Evolutionary conservation across 2,329 filamentous ascomycete genomes (phyloP), one percentile per base, ranked within the genome.

Genomic region (Stagonosporopsis cucurbitacearum): DNA sequence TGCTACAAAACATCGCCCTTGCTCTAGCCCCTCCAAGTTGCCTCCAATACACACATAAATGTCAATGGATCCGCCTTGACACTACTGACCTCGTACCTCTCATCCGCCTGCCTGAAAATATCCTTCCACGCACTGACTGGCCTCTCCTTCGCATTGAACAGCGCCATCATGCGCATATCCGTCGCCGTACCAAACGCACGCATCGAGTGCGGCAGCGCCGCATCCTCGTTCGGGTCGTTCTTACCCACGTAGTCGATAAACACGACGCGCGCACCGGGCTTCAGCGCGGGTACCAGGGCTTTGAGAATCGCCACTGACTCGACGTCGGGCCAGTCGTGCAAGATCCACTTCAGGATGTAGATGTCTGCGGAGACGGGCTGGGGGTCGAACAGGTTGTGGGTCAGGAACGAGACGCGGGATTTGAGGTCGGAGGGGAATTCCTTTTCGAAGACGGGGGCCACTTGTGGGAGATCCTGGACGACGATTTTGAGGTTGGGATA

Each of bases 321-420:
- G 83, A 79, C 78, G 13, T 84, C 84, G 0, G 84, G 81, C 75
- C 85, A 85, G 72, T 88, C 86, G 67, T 88, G 84, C 7, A 88
- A 71, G 58, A 88, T 86, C 78, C 81, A 82, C 43, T 84, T 81
- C 70, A 86, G 81, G 62, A 83, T 62, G 72, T 86, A 88, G 17
- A 86, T 66, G 50, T 71, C 69, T n/a, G 70, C 86, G 43, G 80
- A 74, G 13, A 83, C 76, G 0, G 80, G 78, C 68, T 88, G 85
- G 46, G 81, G 78, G 6, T 77, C 76, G 67, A 87, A 86, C 66
- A 88, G 86, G 63, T 86, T 81, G 65, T 88, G 84, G 3, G 75
- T 74, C 58, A 78, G 74, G 56, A 78, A 78, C 6, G 60, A 64
- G 36, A 76, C 67, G 42, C 72, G 70, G 15, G 58, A 60, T 33